These are phyloP conservation scores for Calonectria pteridis DNA, from an alignment of 2,329 filamentous ascomycete genomes.

Conservation along the genomic window DNA sequence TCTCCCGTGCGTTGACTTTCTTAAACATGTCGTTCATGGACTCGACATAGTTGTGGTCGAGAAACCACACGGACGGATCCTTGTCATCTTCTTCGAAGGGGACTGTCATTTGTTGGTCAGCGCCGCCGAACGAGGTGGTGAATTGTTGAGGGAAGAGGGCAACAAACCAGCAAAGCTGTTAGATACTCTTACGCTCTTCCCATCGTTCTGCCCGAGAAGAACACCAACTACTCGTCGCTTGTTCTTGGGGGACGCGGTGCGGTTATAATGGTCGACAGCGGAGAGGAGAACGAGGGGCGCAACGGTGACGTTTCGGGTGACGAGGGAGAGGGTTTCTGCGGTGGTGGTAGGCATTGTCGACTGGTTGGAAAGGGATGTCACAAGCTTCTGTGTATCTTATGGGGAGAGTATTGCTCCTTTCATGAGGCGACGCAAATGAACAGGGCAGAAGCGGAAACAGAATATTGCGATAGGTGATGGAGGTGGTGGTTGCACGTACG, in stretches of 20 bases:
- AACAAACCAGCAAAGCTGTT: slow-evolving; percentile 95
- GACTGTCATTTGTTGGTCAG: slow-evolving; percentile 65
- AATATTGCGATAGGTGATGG: slow-evolving; percentile 23
- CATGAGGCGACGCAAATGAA: slow-evolving; percentile 33
- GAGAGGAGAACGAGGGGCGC: slow-evolving; percentile 98
- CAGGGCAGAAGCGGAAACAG: slow-evolving; percentile 18
- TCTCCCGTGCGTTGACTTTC: slow-evolving; percentile 98
- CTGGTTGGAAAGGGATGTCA: slow-evolving; percentile 26
- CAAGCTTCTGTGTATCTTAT: slow-evolving; percentile 31
- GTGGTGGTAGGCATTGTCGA: slow-evolving; percentile 92
- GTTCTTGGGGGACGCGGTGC: slow-evolving; percentile 88
- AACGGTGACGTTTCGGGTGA: slow-evolving; percentile 95
- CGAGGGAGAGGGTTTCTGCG: slow-evolving; percentile 94
- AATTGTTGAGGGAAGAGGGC: slow-evolving; percentile 17
- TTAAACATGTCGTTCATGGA: slow-evolving; percentile 99
- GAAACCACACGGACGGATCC: slow-evolving; percentile 98
- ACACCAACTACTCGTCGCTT: slow-evolving; percentile 92
- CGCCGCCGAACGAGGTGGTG: slow-evolving; percentile 18
- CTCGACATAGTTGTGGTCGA: slow-evolving; percentile 99
- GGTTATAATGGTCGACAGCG: slow-evolving; percentile 97
- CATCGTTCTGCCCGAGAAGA: slow-evolving; percentile 93
- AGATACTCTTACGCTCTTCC: slow-evolving; percentile 94
- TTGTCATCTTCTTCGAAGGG: slow-evolving; percentile 99
- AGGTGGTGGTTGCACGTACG: slow-evolving; percentile 46
- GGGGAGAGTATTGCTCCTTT: slow-evolving; percentile 34